Evolutionary conservation across 2,329 filamentous ascomycete species (phyloP), one percentile per base, ranked within the genome.

Genomic region (Pseudophaeomoniella oleicola): DNA sequence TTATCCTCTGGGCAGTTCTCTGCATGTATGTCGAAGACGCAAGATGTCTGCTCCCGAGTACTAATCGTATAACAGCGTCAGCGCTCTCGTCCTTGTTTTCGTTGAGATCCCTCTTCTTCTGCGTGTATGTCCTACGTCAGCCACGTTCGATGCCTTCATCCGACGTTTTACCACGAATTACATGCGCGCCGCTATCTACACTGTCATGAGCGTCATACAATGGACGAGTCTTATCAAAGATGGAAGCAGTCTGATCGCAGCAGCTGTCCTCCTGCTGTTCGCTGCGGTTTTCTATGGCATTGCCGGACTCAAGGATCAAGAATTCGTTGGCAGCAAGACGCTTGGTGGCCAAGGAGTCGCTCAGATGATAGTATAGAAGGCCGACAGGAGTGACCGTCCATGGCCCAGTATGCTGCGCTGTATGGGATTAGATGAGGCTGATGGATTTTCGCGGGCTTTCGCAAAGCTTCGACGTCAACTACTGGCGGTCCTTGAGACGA

Each of bases 161-260:
- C 86, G 88, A 60, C 79, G 75, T 53, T 83, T 98, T 67, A 85
- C 85, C 44, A 93, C 87, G 41, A 96, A 94, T 68, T 96, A 87
- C 67, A 92, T 90, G 78, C 86, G 90, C 61, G 88, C 88, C 14
- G 81, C 67, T 39, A 80, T 93, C 55, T 98, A 98, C 62, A 62
- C 64, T 39, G 63, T 74, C 55, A 88, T 96, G 81, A 81, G 75
- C 49, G 54, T 79, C 35, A 59, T 93, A 32, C 86, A 94, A 60
- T 96, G 83, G 74, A 64, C 93, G 40, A 92, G 84, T 56, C 64
- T 87, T 44, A 68, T 81, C 42, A 48, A 53, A 4, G 56, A 61
- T 33, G 57, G 71, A 6, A 83, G 78, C 35, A 84, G 78, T 53
- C 64, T 98, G 58, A 82, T 98, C 46, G 90, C 83, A 1, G 83